Base-by-base conservation (phyloP, 257 asterid species). In the Solanum medicagineum region DNA sequence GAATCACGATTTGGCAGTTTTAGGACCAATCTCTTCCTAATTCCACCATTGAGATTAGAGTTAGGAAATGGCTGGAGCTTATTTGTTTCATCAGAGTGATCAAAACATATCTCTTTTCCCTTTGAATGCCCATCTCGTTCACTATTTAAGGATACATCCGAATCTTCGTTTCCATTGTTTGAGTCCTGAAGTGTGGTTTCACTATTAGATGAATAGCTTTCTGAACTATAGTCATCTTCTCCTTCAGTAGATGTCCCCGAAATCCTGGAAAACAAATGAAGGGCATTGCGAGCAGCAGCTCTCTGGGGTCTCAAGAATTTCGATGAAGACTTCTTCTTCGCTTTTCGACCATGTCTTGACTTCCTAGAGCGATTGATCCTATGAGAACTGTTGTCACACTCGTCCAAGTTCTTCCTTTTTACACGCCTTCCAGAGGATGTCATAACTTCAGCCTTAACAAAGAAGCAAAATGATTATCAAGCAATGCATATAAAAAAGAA, bases 201-300 rank as follows among this genome's bases (percentile, higher is more conserved):
- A 87, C 94, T 92, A 85, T 91, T 98, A 51, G 94, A 92, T 65
- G 93, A 91, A 88, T 91, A 92, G 26, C 87, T 91, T 83, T 85
- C 95, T 7, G 94, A 91, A 88, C 88, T 89, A 73, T 92, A 87
- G 24, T 89, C 88, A 80, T 93, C 98, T 87, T 88, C 93, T 81
- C 88, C 94, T 87, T 95, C 96, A 47, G 91, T 85, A 32, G 97
- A 92, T 84, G 96, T 92, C 85, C 98, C 99, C 3, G 97, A 94
- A 84, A 93, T 95, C 85, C 92, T 94, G 29, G 99, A 93, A 89
- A 97, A 95, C 77, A 95, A 85, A 91, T 94, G 92, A 91, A 95
- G 99, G 44, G 99, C 99, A 86, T 97, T 97, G 88, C 95, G 92
- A 16, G 99, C 99, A 86, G 99, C 99, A 89, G 97, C 98, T 89